A percentile compares a stretch with the other conserved stretches of the same genome.
Evolutionary conservation across 768 basidiomycete genomes (phyloP).

Genomic region (Hygrophoropsis aurantiaca): DNA sequence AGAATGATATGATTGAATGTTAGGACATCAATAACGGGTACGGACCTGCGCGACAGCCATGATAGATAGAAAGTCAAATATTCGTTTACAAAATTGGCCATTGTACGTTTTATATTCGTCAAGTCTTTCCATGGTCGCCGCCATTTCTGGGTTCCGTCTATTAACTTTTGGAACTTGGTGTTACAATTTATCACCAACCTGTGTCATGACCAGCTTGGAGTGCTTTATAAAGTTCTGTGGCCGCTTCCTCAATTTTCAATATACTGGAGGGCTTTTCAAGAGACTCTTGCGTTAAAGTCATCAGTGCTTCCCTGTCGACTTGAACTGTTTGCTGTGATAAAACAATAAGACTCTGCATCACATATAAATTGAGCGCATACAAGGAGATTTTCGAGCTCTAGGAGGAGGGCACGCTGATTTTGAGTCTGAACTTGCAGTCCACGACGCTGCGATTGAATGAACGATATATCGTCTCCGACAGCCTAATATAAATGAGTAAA

Average conservation of each 20-base stretch:
- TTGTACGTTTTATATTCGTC: constrained; percentile 91
- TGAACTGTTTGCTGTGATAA: constrained; percentile 82
- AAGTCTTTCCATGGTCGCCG: constrained; percentile 92
- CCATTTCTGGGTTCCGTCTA: constrained; percentile 68
- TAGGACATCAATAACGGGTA: constrained; percentile 1
- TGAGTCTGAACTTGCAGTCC: constrained; percentile 97
- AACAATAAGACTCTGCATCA: not conserved
- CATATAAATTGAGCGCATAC: constrained; percentile 39
- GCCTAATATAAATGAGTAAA: constrained; percentile 51
- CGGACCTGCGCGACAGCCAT: constrained; percentile 88
- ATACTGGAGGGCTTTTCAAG: constrained; percentile 79
- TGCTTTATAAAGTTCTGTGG: constrained; percentile 91
- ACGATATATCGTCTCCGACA: constrained; percentile 91
- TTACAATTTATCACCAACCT: constrained; percentile 41
- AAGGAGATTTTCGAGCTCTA: constrained; percentile 84
- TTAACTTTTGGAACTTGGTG: not conserved
- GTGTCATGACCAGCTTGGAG: constrained; percentile 87
- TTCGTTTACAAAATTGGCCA: constrained; percentile 87
- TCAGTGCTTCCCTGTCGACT: constrained; percentile 75
- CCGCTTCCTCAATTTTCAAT: constrained; percentile 75
- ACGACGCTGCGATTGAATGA: constrained; percentile 94
- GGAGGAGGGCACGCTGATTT: constrained; percentile 84
- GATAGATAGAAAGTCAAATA: constrained; percentile 87
- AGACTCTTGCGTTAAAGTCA: constrained; percentile 84
- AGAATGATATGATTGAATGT: constrained; percentile 7